phyloP scores from a whole-genome alignment of 306 rosid species.

The Medicago arabica region DNA sequence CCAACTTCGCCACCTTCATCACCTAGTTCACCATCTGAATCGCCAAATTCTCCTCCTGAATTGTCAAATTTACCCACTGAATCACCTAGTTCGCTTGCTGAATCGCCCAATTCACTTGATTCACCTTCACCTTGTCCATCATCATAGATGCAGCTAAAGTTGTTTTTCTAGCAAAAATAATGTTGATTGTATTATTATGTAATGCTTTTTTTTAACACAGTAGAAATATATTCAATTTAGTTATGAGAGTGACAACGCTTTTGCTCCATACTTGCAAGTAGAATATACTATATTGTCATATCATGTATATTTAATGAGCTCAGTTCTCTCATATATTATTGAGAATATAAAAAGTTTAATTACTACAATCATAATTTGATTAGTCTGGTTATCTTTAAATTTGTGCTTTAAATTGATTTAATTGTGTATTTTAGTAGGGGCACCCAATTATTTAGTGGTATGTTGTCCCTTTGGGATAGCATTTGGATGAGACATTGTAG shows the following conservation, averaged over 20 bases:
- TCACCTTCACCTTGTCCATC: background rate
- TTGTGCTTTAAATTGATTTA: no score
- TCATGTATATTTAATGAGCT: background rate
- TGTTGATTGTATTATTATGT: background rate
- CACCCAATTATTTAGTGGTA: no score
- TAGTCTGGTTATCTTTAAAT: no score
- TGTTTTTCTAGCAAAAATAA: background rate
- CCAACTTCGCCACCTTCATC: background rate
- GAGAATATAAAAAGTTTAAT: no score
- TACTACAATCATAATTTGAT: no score
- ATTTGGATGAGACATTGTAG: no score
- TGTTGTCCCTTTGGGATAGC: no score
- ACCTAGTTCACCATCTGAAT: background rate
- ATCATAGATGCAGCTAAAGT: background rate
- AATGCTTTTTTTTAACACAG: background rate
- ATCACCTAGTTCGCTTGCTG: background rate
- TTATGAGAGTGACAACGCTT: background rate
- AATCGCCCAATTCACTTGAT: background rate
- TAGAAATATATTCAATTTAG: background rate
- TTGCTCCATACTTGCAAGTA: background rate
- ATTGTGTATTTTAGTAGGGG: no score
- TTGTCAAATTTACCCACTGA: background rate
- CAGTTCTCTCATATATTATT: no score
- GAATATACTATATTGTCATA: background rate
- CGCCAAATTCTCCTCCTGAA: background rate